Percentiles rank a stretch among this genome's conserved stretches.
phyloP scores from a whole-genome alignment of 768 basidiomycete species.

The Kwoniella dendrophila region DNA sequence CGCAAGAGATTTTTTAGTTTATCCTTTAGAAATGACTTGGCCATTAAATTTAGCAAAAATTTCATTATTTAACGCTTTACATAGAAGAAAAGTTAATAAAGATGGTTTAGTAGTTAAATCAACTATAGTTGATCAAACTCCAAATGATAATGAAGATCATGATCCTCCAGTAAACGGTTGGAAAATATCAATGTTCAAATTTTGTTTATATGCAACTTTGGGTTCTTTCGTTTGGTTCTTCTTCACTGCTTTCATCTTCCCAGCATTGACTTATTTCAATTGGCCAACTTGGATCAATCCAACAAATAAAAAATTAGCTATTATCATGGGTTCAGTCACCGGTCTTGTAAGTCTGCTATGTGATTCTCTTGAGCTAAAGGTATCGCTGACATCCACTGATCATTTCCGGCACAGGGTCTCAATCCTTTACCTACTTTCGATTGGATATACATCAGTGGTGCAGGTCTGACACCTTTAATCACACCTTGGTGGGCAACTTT shows the following conservation, averaged over 20 bases:
- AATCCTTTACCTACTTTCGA: constrained; percentile 57
- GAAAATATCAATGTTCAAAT: constrained; percentile 52
- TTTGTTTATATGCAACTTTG: constrained; percentile 69
- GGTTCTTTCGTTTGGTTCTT: constrained; percentile 81
- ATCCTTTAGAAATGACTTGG: constrained; percentile 16
- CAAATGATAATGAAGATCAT: constrained; percentile 6
- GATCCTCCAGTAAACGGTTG: constrained; percentile 15
- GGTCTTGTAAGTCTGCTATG: constrained; percentile 42
- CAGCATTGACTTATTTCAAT: constrained; percentile 77
- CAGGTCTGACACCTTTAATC: constrained; percentile 18
- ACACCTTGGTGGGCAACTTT: constrained; percentile 21
- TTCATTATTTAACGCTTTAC: constrained; percentile 15
- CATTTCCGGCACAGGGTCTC: constrained; percentile 39
- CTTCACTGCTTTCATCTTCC: constrained; percentile 87
- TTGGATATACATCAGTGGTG: constrained; percentile 51
- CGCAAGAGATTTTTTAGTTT: constrained; percentile 68
- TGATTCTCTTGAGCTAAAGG: background rate
- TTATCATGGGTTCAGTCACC: constrained; percentile 45
- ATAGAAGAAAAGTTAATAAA: constrained; percentile 11
- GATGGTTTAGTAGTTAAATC: constrained; percentile 12
- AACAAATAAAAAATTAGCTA: constrained; percentile 51
- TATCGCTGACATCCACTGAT: background rate
- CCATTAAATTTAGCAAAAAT: constrained; percentile 12
- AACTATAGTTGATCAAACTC: background rate
- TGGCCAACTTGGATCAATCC: constrained; percentile 81